Base-by-base conservation (phyloP, 306 rosid species). In the Erythrophleum fordii region DNA sequence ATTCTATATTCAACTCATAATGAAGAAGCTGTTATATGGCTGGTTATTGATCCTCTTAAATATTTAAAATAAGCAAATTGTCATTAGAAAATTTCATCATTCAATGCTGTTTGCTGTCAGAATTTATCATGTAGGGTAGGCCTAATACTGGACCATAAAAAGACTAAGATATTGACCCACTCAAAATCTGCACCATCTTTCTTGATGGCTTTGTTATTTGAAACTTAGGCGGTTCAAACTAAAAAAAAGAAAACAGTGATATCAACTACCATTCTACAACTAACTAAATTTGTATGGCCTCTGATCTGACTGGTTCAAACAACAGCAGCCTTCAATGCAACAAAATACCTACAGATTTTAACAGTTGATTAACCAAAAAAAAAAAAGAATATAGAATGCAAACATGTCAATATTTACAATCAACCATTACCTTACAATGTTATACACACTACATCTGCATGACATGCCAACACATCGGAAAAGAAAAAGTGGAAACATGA, bases 231-330 rank as follows among this genome's bases (percentile, higher is more conserved):
- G 6, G 73, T 75, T 75, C 42, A 71, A 71, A 35, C 55, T 37
- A 42, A 56, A 23, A 35, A 16, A 41, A n/a, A 25, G 52, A 58
- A 49, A 41, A 71, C 41, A 44, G 41, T 5, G 26, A 25, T 70
- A 39, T 11, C 70, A 81, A 77, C 86, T 73, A 85, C 82, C 85
- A 75, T 66, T 85, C 89, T 53, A 76, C 87, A 84, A 76, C 83
- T 55, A 82, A 84, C 78, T 62, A 72, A 78, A 58, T 46, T 22
- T 45, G 75, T 28, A 62, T 46, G 68, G 59, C 49, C 53, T 56
- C 53, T 22, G 20, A 73, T 82, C 39, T 42, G 64, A 48, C 82
- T 55, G 37, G 31, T 71, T 69, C 45, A 35, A 37, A 66, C 11
- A 5, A 13, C 16, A 9, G 16, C 41, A 8, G 65, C 61, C 28